These are phyloP conservation scores for Parsonsia alboflavescens DNA, from an alignment of 257 asterid species.

Conservation along the genomic window DNA sequence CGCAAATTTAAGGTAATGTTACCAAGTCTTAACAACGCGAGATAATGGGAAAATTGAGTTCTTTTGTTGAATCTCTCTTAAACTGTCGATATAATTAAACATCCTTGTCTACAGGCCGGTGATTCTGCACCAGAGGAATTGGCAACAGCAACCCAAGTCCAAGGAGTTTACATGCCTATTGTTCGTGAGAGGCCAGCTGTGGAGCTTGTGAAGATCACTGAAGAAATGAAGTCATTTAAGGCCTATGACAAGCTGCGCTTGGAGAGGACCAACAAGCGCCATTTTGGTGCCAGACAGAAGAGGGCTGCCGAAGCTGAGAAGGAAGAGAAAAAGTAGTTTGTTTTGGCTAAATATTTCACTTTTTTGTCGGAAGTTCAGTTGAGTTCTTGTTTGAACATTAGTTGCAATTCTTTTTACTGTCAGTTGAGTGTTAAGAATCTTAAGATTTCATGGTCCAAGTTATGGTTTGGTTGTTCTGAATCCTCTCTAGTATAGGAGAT, in stretches of 20 bases:
- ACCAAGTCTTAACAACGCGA: no score
- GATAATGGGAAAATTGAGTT: neutral
- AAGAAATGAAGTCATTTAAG: slow-evolving; percentile 52
- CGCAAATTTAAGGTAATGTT: slow-evolving; percentile 46
- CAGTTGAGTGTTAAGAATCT: slow-evolving; percentile 3
- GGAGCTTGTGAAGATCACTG: slow-evolving; percentile 58
- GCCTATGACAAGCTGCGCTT: slow-evolving; percentile 59
- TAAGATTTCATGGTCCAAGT: neutral
- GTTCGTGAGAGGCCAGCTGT: slow-evolving; percentile 46
- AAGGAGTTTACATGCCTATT: slow-evolving; percentile 50
- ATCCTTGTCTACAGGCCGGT: slow-evolving; percentile 32
- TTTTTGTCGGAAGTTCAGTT: neutral
- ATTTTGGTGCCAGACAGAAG: slow-evolving; percentile 56
- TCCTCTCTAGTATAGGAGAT: no score
- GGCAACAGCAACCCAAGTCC: slow-evolving; percentile 64
- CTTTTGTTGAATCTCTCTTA: neutral
- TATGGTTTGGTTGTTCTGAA: neutral
- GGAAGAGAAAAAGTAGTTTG: slow-evolving; percentile 51
- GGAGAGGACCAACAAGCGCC: slow-evolving; percentile 52
- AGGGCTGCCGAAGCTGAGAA: slow-evolving; percentile 69
- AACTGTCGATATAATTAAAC: neutral
- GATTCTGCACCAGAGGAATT: slow-evolving; percentile 61
- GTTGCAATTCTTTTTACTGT: neutral
- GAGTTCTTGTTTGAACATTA: slow-evolving; percentile 10
- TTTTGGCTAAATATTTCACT: neutral